Evolutionary conservation across 805 yeast species (phyloP).

Genomic region (Torulaspora maleeae): DNA sequence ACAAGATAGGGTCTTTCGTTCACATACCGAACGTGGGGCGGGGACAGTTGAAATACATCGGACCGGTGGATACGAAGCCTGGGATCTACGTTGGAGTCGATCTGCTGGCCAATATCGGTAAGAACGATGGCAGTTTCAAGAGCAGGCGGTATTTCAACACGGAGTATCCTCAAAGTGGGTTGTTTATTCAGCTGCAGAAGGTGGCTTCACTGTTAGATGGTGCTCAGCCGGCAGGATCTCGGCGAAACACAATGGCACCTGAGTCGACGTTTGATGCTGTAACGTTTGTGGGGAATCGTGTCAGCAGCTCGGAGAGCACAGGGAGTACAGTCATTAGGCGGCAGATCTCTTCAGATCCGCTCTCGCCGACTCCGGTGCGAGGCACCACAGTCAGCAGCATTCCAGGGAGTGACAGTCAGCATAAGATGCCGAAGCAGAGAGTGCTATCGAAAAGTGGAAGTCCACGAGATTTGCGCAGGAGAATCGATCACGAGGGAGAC

Average conservation of each 20-base stretch:
- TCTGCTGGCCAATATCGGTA: constrained; percentile 63
- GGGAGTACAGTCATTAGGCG: constrained; percentile 19
- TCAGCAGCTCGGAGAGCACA: constrained; percentile 17
- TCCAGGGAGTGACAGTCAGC: neutral
- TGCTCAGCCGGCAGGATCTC: constrained; percentile 10
- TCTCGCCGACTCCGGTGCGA: constrained; percentile 15
- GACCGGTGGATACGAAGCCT: constrained; percentile 62
- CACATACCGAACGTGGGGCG: constrained; percentile 63
- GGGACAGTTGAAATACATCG: constrained; percentile 67
- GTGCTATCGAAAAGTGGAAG: neutral
- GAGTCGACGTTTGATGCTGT: constrained; percentile 1
- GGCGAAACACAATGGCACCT: constrained; percentile 4
- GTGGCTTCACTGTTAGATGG: constrained; percentile 27
- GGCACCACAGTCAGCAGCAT: constrained; percentile 4
- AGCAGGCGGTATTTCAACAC: constrained; percentile 70
- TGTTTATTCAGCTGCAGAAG: constrained; percentile 61
- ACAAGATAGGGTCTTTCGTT: constrained; percentile 33
- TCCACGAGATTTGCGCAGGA: neutral
- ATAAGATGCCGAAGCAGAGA: neutral
- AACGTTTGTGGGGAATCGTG: constrained; percentile 5
- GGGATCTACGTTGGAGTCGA: constrained; percentile 89
- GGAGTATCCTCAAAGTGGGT: constrained; percentile 58
- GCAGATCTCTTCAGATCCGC: constrained; percentile 6
- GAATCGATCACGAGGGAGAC: constrained; percentile 4
- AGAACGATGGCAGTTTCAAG: constrained; percentile 78